phyloP scores from a whole-genome alignment of 305 asterid species.

The Solanum hybrid region DNA sequence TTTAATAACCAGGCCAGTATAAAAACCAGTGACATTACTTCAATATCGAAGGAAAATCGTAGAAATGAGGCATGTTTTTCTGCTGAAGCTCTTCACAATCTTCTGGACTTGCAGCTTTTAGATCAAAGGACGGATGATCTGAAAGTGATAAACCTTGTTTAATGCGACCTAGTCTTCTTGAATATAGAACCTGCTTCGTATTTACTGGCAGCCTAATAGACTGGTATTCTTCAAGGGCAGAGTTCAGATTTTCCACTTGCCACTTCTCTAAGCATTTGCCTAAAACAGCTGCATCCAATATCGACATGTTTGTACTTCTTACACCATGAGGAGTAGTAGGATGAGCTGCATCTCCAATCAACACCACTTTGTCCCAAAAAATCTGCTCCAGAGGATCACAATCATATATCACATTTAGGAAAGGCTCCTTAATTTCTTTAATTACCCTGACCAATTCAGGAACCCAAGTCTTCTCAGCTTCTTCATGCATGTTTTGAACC shows the following conservation, averaged over 20 bases:
- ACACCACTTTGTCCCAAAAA: slow-evolving; percentile 56
- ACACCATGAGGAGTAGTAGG: slow-evolving; percentile 74
- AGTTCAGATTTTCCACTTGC: slow-evolving; percentile 29
- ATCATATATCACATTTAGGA: slow-evolving; percentile 72
- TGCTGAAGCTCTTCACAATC: slow-evolving; percentile 45
- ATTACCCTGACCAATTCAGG: slow-evolving; percentile 56
- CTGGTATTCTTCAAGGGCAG: slow-evolving; percentile 59
- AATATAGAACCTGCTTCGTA: slow-evolving; percentile 48
- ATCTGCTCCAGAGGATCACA: slow-evolving; percentile 47
- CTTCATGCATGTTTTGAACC: slow-evolving; percentile 48
- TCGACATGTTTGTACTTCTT: slow-evolving; percentile 88
- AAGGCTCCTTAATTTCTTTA: slow-evolving; percentile 58
- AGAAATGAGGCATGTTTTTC: slow-evolving; percentile 50
- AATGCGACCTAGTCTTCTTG: slow-evolving; percentile 57
- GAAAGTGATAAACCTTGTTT: slow-evolving; percentile 45
- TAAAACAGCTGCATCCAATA: slow-evolving; percentile 75
- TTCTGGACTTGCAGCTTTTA: slow-evolving; percentile 25
- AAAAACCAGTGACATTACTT: background rate
- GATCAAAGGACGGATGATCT: slow-evolving; percentile 39
- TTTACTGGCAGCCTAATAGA: slow-evolving; percentile 46
- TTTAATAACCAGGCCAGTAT: background rate
- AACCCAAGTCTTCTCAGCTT: slow-evolving; percentile 60
- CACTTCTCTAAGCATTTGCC: slow-evolving; percentile 65
- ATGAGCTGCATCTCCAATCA: slow-evolving; percentile 87
- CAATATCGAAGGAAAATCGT: slow-evolving; percentile 11